Percentiles rank a stretch among this genome's conserved stretches.
Evolutionary conservation across 169 alveolate genomes (phyloP).

Genomic region (Theileria orientalis): DNA sequence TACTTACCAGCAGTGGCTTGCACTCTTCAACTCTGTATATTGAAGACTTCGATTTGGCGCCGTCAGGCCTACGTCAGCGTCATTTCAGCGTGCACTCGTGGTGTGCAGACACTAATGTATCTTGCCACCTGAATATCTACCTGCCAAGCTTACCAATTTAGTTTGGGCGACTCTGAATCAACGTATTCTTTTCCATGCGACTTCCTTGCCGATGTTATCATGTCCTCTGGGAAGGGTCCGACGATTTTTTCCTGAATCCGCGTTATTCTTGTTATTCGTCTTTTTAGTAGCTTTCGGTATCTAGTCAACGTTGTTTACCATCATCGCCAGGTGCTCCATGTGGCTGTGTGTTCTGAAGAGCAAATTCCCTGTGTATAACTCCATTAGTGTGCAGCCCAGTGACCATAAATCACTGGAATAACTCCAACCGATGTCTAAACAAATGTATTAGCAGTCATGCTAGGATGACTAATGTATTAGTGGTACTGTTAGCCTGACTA

Average conservation of each 20-base stretch:
- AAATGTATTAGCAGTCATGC: background rate
- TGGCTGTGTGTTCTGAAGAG: constrained; percentile 92
- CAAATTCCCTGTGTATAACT: constrained; percentile 91
- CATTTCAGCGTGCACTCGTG: no score
- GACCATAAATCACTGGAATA: constrained; percentile 95
- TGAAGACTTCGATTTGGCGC: constrained; percentile 73
- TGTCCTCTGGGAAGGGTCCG: constrained; percentile 68
- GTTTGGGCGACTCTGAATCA: constrained; percentile 42
- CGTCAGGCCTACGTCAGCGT: constrained; percentile 70
- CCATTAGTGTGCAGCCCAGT: constrained; percentile 92
- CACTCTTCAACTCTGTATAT: constrained; percentile 70
- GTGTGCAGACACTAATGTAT: no score
- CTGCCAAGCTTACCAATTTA: constrained; percentile 82
- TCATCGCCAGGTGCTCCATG: constrained; percentile 93
- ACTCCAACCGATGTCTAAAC: constrained; percentile 88
- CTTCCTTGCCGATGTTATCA: constrained; percentile 65
- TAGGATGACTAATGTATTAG: background rate
- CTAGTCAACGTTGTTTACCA: constrained; percentile 68
- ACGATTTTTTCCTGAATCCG: constrained; percentile 60
- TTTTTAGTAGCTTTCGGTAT: background rate
- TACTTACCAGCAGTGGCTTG: constrained; percentile 39
- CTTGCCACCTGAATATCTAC: no score
- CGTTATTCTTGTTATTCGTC: no score
- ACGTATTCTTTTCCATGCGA: constrained; percentile 69
- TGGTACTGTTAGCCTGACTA: background rate